Percentiles rank a stretch among this genome's conserved stretches.
Conservation (phyloP, 768 basidiomycete species). For the Fomitopsis serialis region DNA sequence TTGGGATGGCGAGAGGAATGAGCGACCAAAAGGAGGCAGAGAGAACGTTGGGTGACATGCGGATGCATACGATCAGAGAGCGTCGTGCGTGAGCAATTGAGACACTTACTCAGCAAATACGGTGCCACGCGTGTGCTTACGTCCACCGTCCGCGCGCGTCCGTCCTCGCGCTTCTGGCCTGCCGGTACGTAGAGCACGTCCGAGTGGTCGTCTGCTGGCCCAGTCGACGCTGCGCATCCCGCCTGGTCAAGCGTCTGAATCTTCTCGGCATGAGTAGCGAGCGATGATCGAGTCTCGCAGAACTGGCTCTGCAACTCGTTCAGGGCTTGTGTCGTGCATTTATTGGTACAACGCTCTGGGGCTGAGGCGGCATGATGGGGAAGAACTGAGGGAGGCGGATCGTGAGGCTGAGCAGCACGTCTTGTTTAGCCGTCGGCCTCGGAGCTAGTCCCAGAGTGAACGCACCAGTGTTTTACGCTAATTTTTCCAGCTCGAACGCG, state of each 20-base stretch:
- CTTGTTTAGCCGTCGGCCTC: neutral
- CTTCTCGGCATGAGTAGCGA: constrained; percentile 76
- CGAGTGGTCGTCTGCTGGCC: too few species aligned
- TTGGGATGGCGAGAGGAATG: too few species aligned
- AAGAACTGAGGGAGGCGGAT: constrained; percentile 55
- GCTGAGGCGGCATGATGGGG: constrained; percentile 49
- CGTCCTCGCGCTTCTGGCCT: too few species aligned
- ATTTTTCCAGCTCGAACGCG: constrained; percentile 51
- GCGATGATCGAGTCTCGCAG: constrained; percentile 73
- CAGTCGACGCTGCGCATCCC: too few species aligned
- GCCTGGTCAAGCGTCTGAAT: constrained; percentile 84
- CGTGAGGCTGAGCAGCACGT: constrained; percentile 44
- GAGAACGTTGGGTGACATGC: too few species aligned
- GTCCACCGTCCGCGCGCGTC: too few species aligned
- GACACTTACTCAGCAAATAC: too few species aligned
- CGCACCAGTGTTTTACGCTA: constrained; percentile 65
- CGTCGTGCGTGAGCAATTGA: too few species aligned
- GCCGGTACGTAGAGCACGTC: constrained; percentile 78
- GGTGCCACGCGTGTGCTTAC: too few species aligned
- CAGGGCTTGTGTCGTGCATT: constrained; percentile 29
- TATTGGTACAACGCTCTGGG: constrained; percentile 2
- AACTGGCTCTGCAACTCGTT: constrained; percentile 78
- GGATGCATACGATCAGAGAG: too few species aligned
- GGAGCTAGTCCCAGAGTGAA: constrained; percentile 9
- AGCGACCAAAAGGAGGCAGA: too few species aligned